Conservation (phyloP, 2,329 filamentous ascomycete genomes). For the Aspergillus clavatus region DNA sequence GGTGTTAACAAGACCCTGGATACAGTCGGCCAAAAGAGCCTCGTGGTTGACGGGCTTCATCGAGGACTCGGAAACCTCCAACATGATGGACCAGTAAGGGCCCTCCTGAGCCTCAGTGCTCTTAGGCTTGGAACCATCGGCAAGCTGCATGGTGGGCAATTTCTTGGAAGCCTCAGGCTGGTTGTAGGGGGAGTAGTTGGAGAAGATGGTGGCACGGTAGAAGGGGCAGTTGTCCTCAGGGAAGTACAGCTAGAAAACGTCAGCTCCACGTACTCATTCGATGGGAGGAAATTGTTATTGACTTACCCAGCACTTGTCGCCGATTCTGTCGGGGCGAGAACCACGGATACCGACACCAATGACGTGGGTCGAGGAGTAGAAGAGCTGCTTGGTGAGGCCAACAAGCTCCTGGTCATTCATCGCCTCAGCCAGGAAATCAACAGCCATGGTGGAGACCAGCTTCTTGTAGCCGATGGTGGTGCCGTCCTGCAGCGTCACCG, state of each 20-base stretch:
- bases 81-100: constrained; percentile 99
- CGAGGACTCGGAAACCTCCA: constrained; percentile 92
- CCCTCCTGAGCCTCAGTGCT: constrained; percentile 72
- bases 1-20: constrained; percentile 95
- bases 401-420: constrained; percentile 86
- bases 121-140: constrained; percentile 74
- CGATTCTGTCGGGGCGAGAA: constrained; percentile 86
- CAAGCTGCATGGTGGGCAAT: constrained; percentile 80
- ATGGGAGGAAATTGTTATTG: neutral
- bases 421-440: constrained; percentile 79
- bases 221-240: constrained; percentile 98
- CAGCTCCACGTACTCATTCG: neutral
- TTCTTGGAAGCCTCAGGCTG: constrained; percentile 79
- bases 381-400: constrained; percentile 80
- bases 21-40: constrained; percentile 82
- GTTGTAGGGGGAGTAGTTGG: constrained; percentile 99
- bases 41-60: constrained; percentile 90
- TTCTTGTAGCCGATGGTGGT: constrained; percentile 87
- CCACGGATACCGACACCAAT: constrained; percentile 94
- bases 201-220: constrained; percentile 99
- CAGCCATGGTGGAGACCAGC: constrained; percentile 92
- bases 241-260: constrained; percentile 71
- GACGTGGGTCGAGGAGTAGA: constrained; percentile 96
- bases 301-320: constrained; percentile 95
- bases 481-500: constrained; percentile 75